These are phyloP conservation scores for Gastrolobium bilobum DNA, from an alignment of 306 rosid genomes.

Conservation along the genomic window DNA sequence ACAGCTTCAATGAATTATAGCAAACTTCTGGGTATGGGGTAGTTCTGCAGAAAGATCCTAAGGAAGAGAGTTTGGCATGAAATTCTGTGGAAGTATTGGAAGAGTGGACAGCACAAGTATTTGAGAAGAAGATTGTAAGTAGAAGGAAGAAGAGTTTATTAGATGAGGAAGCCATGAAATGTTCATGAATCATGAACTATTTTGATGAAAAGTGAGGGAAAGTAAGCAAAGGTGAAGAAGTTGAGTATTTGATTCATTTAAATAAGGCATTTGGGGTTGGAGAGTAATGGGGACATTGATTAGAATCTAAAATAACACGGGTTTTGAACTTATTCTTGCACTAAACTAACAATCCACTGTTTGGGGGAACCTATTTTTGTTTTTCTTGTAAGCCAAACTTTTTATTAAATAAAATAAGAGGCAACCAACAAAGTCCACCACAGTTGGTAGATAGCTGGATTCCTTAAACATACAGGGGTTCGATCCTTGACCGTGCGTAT, in stretches of 20 bases:
- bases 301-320: conserved; percentile 26
- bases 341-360: too few relatives aligned
- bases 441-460: too few relatives aligned
- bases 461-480: too few relatives aligned
- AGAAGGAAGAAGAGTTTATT: conserved; percentile 51
- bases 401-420: neutral
- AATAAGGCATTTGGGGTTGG: conserved; percentile 35
- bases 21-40: conserved; percentile 79
- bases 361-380: too few relatives aligned
- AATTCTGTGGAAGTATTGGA: conserved; percentile 51
- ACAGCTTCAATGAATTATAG: conserved; percentile 73
- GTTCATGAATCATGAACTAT: neutral
- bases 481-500: too few relatives aligned
- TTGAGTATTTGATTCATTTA: conserved; percentile 1
- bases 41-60: conserved; percentile 66
- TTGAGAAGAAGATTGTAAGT: conserved; percentile 48
- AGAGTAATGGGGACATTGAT: conserved; percentile 33
- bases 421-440: too few relatives aligned
- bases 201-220: neutral
- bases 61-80: conserved; percentile 52
- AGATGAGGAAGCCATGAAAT: conserved; percentile 64
- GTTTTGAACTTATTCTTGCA: neutral
- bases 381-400: neutral
- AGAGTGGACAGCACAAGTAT: conserved; percentile 21
- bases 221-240: neutral